These are phyloP conservation scores for Solanum chmielewskii DNA, from an alignment of 257 asterid species.

Conservation along the genomic window DNA sequence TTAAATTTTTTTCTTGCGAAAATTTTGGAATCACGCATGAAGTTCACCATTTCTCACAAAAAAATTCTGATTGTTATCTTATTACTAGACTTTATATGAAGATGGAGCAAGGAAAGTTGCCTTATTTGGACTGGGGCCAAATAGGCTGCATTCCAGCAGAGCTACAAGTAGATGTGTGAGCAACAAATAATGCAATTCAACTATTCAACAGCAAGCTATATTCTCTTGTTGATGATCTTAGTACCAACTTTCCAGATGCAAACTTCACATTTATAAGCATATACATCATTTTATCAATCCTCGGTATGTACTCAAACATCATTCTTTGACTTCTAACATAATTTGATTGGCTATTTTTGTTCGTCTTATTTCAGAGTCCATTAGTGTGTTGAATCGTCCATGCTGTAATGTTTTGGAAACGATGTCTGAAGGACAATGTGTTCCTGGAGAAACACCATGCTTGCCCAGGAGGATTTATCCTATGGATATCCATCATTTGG, in stretches of 20 bases:
- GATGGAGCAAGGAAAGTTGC: slow-evolving; percentile 48
- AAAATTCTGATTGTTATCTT: neutral
- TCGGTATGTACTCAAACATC: slow-evolving; percentile 9
- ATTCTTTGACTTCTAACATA: neutral
- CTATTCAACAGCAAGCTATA: slow-evolving; percentile 19
- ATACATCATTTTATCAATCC: slow-evolving; percentile 22
- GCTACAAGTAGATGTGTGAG: slow-evolving; percentile 21
- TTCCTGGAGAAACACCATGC: slow-evolving; percentile 10
- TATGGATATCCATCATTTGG: slow-evolving; percentile 14
- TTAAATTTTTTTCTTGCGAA: no score
- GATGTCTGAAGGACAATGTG: slow-evolving; percentile 9
- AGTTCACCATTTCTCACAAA: no score
- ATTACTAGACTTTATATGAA: slow-evolving; percentile 21
- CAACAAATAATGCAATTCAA: slow-evolving; percentile 12
- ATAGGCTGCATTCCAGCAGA: slow-evolving; percentile 35
- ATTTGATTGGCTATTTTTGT: neutral
- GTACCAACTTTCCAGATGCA: slow-evolving; percentile 11
- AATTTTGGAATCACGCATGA: no score
- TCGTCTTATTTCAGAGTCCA: neutral
- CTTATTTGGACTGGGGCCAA: slow-evolving; percentile 25
- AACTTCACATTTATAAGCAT: slow-evolving; percentile 32
- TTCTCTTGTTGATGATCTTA: slow-evolving; percentile 4
- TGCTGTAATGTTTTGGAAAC: slow-evolving; percentile 16
- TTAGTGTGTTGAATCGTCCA: neutral
- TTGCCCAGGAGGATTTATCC: slow-evolving; percentile 18